Evolutionary conservation across 805 yeast species (phyloP), one percentile per base, ranked within the genome.

Genomic region (Yamadazyma tumulicola): DNA sequence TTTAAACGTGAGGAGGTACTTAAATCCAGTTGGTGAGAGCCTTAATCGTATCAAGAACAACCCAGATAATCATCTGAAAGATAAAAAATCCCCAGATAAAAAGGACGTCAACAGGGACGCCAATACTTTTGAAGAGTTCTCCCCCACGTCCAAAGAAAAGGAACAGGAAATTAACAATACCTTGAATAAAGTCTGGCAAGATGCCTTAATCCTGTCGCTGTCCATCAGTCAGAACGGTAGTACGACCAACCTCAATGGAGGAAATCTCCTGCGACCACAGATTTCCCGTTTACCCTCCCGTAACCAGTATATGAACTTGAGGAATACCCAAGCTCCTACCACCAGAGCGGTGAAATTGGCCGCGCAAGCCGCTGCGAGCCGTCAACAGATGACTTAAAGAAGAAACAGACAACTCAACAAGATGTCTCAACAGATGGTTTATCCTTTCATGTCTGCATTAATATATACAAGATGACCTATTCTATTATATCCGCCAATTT

Each of bases 21-120:
- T 64, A 25, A 85, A 85, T 45, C 95, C 96, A 1, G 60, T 84
- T 2, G 72, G 74, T 4, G 83, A 77, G 31, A 74, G 86, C 2
- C 55, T 85, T 19, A 66, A 70, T 28, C 61, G 93, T 41, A 48
- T 75, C 4, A 32, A 47, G 17, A 28, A 45, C 31, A 45, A 49
- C 23, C 55, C 50, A 11, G 41, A 59, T 18, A n/a, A n/a, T n/a
- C n/a, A n/a, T n/a, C n/a, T n/a, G n/a, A 51, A 53, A 25, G 48
- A 58, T 6, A 37, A 33, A 17, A 65, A 64, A 37, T 45, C 34
- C 13, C 13, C 11, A 3, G 29, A 20, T n/a, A 38, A 31, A 26
- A 30, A 22, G 23, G 38, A 18, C 45, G 39, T 13, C 22, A 37
- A 30, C 19, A 10, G 12, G 21, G 51, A 49, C 33, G 59, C 57